These are phyloP conservation scores for Backusella tuberculispora DNA, from an alignment of 192 early-diverging fungal genomes.

Conservation along the genomic window DNA sequence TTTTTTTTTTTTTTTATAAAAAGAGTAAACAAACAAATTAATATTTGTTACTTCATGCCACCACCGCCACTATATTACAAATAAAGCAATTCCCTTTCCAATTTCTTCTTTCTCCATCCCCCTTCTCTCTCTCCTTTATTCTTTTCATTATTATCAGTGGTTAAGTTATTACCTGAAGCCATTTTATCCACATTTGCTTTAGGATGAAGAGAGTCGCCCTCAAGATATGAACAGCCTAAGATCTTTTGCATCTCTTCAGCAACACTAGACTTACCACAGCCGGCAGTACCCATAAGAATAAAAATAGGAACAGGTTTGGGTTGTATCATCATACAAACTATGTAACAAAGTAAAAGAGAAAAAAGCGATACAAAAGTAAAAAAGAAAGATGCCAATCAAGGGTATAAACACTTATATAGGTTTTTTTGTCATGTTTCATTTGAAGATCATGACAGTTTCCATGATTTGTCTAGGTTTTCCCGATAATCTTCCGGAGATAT, in stretches of 20 bases:
- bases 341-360: not conserved
- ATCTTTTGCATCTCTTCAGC: conserved; percentile 45
- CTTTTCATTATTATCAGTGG: not conserved
- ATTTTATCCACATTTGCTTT: conserved; percentile 64
- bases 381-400: not conserved
- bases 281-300: conserved; percentile 65
- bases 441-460: not conserved
- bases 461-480: not conserved
- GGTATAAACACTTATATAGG: not conserved
- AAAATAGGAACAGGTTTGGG: conserved; percentile 45
- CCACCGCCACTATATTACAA: not conserved
- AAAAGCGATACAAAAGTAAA: not conserved
- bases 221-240: conserved; percentile 55
- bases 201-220: conserved; percentile 69
- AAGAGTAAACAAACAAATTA: not conserved
- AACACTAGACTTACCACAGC: conserved; percentile 66
- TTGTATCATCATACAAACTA: too few species aligned
- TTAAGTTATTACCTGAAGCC: conserved; percentile 47
- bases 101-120: too few species aligned
- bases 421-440: conserved; percentile 3
- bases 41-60: not conserved
- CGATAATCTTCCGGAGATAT: not conserved
- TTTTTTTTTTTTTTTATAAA: not conserved
- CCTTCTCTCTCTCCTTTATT: not conserved
- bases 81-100: too few species aligned